A percentile compares a stretch with the other conserved stretches of the same genome.
These are phyloP conservation scores for Phytopythium kandeliae DNA, from an alignment of 352 stramenopile genomes.

Conservation along the genomic window DNA sequence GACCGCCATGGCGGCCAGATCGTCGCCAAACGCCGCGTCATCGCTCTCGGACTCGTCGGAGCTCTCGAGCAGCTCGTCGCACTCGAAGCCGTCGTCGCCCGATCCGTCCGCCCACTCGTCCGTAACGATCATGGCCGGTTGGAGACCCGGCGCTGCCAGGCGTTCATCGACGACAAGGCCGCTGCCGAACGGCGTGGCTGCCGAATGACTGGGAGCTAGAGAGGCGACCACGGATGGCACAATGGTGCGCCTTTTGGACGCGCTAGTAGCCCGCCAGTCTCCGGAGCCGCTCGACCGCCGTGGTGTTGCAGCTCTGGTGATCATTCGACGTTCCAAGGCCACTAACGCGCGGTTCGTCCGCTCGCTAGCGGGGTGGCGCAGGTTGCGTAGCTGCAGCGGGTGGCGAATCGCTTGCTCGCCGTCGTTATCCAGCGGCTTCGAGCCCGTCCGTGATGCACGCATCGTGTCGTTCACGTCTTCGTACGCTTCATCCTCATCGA, in stretches of 20 bases:
- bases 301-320: slow-evolving; percentile 25
- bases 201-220: not conserved
- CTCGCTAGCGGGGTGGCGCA: slow-evolving; percentile 34
- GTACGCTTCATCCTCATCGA: slow-evolving; percentile 19
- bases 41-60: slow-evolving; percentile 37
- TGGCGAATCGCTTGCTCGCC: slow-evolving; percentile 13
- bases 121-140: not conserved
- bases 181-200: not conserved
- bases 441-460: not conserved
- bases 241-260: not conserved
- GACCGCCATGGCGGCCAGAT: not conserved
- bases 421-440: slow-evolving; percentile 10
- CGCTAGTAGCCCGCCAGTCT: not conserved
- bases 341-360: slow-evolving; percentile 49
- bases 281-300: not conserved
- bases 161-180: not conserved
- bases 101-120: slow-evolving; percentile 26
- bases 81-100: slow-evolving; percentile 59
- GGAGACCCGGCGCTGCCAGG: not conserved
- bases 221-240: not conserved
- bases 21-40: not conserved
- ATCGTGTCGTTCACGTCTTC: slow-evolving; percentile 13
- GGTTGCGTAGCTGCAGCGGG: slow-evolving; percentile 54
- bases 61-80: slow-evolving; percentile 58
- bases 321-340: slow-evolving; percentile 64